Conservation (phyloP, 257 asterid genomes). For the Fraxinus americana region DNA sequence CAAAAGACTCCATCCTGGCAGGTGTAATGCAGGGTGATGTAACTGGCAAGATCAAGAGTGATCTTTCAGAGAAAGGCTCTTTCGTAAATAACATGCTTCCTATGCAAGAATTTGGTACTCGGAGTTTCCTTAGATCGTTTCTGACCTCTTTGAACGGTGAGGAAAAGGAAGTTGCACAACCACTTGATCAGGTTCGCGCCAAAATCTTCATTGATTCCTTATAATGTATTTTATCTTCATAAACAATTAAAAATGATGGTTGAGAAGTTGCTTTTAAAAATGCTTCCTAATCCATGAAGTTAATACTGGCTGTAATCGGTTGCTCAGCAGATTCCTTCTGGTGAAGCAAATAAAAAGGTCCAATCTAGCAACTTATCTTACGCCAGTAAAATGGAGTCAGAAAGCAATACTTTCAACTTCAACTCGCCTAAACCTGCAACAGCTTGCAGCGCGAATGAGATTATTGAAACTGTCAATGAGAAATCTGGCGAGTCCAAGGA, state of each 20-base stretch:
- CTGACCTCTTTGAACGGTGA: conserved; percentile 37
- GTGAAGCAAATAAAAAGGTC: conserved; percentile 35
- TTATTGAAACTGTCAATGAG: conserved; percentile 26
- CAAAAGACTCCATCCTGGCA: conserved; percentile 29
- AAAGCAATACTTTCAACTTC: conserved; percentile 54
- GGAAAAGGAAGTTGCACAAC: conserved; percentile 25
- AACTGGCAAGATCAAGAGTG: conserved; percentile 9
- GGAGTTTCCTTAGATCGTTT: conserved; percentile 45
- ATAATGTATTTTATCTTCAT: neutral
- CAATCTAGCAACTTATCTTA: conserved; percentile 32
- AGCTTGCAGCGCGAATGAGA: conserved; percentile 14
- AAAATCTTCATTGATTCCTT: neutral
- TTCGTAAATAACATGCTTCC: conserved; percentile 35
- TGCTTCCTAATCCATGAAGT: neutral
- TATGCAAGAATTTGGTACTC: conserved; percentile 45
- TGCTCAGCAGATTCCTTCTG: conserved; percentile 39
- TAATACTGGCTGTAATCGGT: conserved; percentile 16
- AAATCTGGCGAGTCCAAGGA: conserved; percentile 18
- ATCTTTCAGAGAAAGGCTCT: conserved; percentile 35
- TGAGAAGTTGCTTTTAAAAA: neutral
- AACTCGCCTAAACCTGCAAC: conserved; percentile 30
- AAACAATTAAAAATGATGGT: neutral
- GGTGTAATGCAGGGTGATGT: conserved; percentile 23
- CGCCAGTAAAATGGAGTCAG: conserved; percentile 45
- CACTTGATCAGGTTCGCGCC: conserved; percentile 45